Evolutionary conservation across 257 asterid genomes (phyloP), one percentile per base, ranked within the genome.

Genomic region (Fraxinus quadrangulata): DNA sequence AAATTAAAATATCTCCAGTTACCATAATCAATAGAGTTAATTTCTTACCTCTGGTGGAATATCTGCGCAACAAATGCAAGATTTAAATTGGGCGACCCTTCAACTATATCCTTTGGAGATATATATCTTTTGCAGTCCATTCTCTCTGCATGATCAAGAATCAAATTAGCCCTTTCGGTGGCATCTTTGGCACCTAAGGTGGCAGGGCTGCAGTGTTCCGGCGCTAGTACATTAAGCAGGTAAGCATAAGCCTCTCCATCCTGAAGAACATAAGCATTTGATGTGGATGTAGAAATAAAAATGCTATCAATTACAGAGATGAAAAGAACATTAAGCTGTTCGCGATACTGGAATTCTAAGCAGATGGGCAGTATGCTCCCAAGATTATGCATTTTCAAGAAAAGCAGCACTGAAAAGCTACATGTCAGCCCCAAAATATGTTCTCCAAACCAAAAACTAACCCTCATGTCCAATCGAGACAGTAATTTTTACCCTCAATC

Each of bases 241-340:
- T 95, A 95, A 17, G 97, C 89, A 84, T 91, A 95, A 65, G 99
- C 99, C 87, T 95, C 99, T 82, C 97, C 99, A 81, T 95, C 99
- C 99, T 95, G 86, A 83, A 83, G 49, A 81, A 77, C 40, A 83
- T n/a, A 74, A 77, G 72, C 66, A 75, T 23, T 33, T 34, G 16
- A 73, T 63, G 36, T 39, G 69, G 74, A 65, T 21, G 28, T 37
- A 70, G 36, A 42, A 65, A 66, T 24, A 6, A 34, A 51, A 72
- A 13, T 37, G 69, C 36, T 26, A 26, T 69, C 63, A 78, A 69
- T 71, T 54, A 70, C 42, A 19, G 76, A 47, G 17, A 61, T 37
- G 84, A 79, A 61, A 67, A 56, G 61, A 63, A 13, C 12, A 7
- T 47, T 85, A 70, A 75, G 34, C 73, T 73, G 33, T 30, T 36